These are phyloP conservation scores for Dysphania ambrosioides DNA, from an alignment of 148 eudicot species.

Conservation along the genomic window DNA sequence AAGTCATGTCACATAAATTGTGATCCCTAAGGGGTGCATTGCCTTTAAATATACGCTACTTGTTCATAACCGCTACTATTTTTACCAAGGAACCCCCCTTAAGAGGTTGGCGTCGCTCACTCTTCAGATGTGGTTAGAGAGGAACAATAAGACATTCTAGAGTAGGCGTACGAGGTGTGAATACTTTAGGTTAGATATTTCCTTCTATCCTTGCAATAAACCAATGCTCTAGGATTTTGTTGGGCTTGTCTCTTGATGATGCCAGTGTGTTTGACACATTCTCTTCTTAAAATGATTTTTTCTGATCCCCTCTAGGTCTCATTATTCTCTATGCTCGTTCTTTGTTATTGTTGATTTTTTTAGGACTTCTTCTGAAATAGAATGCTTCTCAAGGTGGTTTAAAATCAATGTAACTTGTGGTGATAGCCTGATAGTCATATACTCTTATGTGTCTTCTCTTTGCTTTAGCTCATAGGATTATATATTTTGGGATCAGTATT, in stretches of 20 bases:
- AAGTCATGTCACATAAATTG: background rate
- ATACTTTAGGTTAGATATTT: background rate
- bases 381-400: background rate
- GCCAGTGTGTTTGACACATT: background rate
- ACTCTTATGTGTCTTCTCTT: background rate
- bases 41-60: background rate
- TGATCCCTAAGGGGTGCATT: background rate
- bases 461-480: constrained; percentile 2
- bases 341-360: background rate
- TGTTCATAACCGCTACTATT: background rate
- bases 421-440: background rate
- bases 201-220: background rate
- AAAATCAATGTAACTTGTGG: background rate
- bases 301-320: too few relatives aligned
- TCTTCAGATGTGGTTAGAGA: background rate
- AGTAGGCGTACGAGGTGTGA: background rate
- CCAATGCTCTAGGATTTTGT: background rate
- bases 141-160: background rate
- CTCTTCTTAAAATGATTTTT: background rate
- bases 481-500: constrained; percentile 5
- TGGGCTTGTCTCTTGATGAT: background rate
- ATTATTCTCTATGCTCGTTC: background rate
- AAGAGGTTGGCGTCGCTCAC: background rate
- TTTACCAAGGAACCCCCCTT: too few relatives aligned
- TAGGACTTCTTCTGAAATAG: background rate